Conservation (phyloP, 2,329 filamentous ascomycete species). For the Paraphoma chrysanthemicola region DNA sequence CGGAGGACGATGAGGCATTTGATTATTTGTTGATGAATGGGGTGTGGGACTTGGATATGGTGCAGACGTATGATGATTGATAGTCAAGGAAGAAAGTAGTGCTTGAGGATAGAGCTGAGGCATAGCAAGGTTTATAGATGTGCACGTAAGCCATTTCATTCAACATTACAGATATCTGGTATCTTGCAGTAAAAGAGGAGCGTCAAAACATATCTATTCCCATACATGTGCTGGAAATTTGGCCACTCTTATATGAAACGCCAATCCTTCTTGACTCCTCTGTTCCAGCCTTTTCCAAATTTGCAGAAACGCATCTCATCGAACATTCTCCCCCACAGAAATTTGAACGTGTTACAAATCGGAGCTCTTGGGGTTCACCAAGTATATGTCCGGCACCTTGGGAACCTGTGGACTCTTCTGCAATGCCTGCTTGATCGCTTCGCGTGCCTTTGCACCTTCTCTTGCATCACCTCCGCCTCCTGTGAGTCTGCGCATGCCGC, state of each 20-base stretch:
- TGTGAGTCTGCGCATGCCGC: conserved; percentile 68
- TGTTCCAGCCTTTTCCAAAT: background rate
- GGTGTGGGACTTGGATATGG: background rate
- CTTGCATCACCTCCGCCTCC: conserved; percentile 57
- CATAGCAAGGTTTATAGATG: too few species aligned
- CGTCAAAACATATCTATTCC: background rate
- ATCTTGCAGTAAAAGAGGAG: conserved; percentile 12
- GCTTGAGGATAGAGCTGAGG: background rate
- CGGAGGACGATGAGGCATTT: background rate
- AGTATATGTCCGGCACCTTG: conserved; percentile 55
- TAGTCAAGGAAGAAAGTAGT: background rate
- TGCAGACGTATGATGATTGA: background rate
- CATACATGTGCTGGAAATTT: background rate
- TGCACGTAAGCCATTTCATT: background rate
- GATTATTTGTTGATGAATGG: conserved; percentile 1
- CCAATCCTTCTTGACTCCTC: background rate
- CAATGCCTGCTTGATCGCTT: conserved; percentile 42
- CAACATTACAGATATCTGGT: conserved; percentile 12
- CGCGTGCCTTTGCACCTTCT: conserved; percentile 48
- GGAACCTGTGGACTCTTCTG: conserved; percentile 57
- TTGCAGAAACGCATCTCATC: background rate
- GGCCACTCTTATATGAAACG: background rate
- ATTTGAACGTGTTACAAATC: conserved; percentile 26
- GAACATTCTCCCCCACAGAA: background rate
- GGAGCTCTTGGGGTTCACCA: conserved; percentile 47